Base-by-base conservation (phyloP, 768 basidiomycete species). In the Trametes cingulata region DNA sequence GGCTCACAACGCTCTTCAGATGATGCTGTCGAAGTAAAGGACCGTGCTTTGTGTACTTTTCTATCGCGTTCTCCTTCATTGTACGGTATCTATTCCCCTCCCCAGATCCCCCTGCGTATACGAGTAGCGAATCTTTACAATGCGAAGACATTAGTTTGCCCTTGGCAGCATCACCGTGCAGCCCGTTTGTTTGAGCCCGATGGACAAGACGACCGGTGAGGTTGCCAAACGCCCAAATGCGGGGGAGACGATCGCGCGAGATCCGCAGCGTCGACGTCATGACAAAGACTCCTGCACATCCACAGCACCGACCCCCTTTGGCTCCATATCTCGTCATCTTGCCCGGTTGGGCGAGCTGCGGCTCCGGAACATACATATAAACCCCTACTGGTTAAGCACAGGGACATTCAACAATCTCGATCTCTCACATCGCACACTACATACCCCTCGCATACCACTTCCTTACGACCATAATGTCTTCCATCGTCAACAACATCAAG, bases 11-110 rank as follows among this genome's bases (percentile, higher is more conserved):
- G 39, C 45, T 66, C 29, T 46, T 15, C 58, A 87, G 86, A 88
- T 90, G 86, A 88, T 90, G 88, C 75, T 87, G 51, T 81, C 84
- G 67, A 88, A 87, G 78, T 89, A 74, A 80, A 65, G 37, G 42
- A 57, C 41, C 24, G 40, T 19, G 37, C 12, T 36, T 9, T 5
- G 15, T 60, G 45, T 60, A 52, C 49, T 57, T 45, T 33, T 55
- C 47, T 22, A 46, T 51, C 6, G 13, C 43, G 3, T 45, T 45
- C n/a, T n/a, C n/a, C 35, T 33, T 39, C 52, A 43, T 45, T 63
- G 61, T 63, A 62, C 54, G 61, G 61, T 62, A 63, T 55, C 46
- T 63, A 63, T 58, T 48, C 36, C 41, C 48, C 19, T 58, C 41
- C 25, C 41, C 48, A 15, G 56, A 24, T 35, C 52, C 33, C 33